Evolutionary conservation across 106 monocot genomes (phyloP), one percentile per base, ranked within the genome.

Genomic region (Dactylorhiza incarnata): DNA sequence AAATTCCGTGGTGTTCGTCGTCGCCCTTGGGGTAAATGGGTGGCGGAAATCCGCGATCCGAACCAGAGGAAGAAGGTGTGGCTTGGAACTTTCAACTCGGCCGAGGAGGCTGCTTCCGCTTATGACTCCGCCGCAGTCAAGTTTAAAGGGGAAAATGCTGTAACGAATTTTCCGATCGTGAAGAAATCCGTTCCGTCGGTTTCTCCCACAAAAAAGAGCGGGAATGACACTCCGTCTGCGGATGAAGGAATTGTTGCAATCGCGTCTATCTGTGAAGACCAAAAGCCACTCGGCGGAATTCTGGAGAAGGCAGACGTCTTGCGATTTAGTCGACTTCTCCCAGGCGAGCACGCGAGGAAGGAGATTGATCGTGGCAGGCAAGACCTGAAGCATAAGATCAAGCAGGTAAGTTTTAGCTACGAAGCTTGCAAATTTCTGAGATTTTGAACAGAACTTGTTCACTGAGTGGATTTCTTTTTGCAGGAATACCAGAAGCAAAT

Each of bases 41-140:
- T 83, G 78, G 86, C 86, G 15, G 87, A 87, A 75, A 87, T 87
- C 26, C 78, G 87, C 13, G 83, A 87, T 72, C 78, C 81, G 54
- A 12, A 47, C 49, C 73, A 66, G 37, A 20, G 67, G 63, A 49
- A 45, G 50, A 48, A 74, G 74, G 26, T 79, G 14, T 79, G 79
- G 79, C 79, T 79, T 44, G 79, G 79, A 51, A 79, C 79, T 10
- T 79, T 65, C 14, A 45, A 44, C 9, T 72, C 79, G 6, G 74
- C 79, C 2, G 79, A 79, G 79, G 79, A 73, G 74, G 79, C 79
- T 15, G 79, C 79, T 25, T 45, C 48, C 14, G 79, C 62, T 49
- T 79, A 74, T 50, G 79, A 80, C 52, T 13, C 58, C 14, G 79
- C 79, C 13, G 79, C 79, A 48, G 63, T 80, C 3, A 62, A 66